Conservation (phyloP, 352 stramenopile genomes). For the Pythium oligandrum region DNA sequence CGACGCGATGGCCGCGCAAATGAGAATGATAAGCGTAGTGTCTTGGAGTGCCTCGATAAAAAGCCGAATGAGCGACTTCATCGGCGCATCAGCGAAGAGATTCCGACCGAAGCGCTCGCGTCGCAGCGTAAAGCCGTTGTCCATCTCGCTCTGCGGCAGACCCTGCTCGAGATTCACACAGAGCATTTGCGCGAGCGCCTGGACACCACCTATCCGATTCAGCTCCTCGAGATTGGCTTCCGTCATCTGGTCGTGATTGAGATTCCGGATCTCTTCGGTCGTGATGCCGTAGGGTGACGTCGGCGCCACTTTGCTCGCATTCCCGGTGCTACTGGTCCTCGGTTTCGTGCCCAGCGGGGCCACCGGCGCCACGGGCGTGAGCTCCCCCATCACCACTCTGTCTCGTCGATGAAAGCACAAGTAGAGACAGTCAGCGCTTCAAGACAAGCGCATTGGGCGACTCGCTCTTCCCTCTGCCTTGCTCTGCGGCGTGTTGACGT, state of each 20-base stretch:
- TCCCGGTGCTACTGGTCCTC: slow-evolving; percentile 17
- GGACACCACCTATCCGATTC: slow-evolving; percentile 50
- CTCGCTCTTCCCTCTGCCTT: too few species aligned
- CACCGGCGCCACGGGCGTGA: slow-evolving; percentile 44
- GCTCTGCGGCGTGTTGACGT: too few species aligned
- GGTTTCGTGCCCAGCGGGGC: slow-evolving; percentile 20
- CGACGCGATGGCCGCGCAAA: slow-evolving; percentile 81
- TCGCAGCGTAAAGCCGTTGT: slow-evolving; percentile 46
- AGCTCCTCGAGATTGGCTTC: slow-evolving; percentile 64
- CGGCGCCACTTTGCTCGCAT: slow-evolving; percentile 59
- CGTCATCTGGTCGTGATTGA: slow-evolving; percentile 83
- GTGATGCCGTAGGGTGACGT: slow-evolving; percentile 70
- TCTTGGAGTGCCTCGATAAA: slow-evolving; percentile 88
- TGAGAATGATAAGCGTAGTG: slow-evolving; percentile 88
- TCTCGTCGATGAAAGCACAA: too few species aligned
- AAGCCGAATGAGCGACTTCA: slow-evolving; percentile 73
- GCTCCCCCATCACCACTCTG: slow-evolving; percentile 14
- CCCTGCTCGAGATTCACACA: slow-evolving; percentile 68
- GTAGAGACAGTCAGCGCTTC: too few species aligned
- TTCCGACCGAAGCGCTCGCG: slow-evolving; percentile 59
- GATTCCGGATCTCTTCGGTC: slow-evolving; percentile 50
- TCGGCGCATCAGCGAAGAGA: slow-evolving; percentile 66
- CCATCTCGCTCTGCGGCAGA: slow-evolving; percentile 52
- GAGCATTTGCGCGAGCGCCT: slow-evolving; percentile 47
- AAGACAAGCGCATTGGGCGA: too few species aligned